Percentiles rank a stretch among this genome's conserved stretches.
Conservation (phyloP, 106 monocot genomes). For the Allium cepa region DNA sequence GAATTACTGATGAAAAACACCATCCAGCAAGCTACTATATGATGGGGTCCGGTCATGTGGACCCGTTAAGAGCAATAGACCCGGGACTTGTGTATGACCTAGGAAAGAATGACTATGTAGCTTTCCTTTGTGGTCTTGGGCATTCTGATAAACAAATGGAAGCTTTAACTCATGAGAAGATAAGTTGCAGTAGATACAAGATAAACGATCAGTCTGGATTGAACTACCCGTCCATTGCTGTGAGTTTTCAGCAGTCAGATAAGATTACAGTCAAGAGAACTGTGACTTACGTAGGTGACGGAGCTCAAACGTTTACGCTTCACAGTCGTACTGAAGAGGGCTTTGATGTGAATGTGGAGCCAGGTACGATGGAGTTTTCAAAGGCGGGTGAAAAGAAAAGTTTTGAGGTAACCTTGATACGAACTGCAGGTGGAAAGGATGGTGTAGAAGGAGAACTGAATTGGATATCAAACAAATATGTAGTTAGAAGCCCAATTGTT, state of each 20-base stretch:
- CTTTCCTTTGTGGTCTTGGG: conserved; percentile 36
- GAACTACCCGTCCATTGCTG: conserved; percentile 42
- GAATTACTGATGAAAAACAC: conserved; percentile 21
- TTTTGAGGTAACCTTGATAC: conserved; percentile 11
- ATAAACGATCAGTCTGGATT: conserved; percentile 13
- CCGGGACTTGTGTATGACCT: conserved; percentile 56
- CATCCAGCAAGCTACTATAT: conserved; percentile 11
- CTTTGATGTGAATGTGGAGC: conserved; percentile 13
- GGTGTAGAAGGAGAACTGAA: not conserved
- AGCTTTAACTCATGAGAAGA: not conserved
- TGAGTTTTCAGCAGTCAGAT: not conserved
- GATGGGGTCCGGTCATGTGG: conserved; percentile 42
- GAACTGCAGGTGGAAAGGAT: not conserved
- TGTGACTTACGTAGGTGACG: conserved; percentile 21
- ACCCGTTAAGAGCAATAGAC: conserved; percentile 35
- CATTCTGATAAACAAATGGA: not conserved
- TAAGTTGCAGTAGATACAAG: conserved; percentile 7
- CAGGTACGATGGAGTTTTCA: conserved; percentile 13
- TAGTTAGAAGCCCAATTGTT: conserved; percentile 14
- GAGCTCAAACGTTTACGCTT: not conserved
- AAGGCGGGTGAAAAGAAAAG: conserved; percentile 16
- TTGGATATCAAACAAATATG: conserved; percentile 18
- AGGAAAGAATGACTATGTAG: conserved; percentile 16
- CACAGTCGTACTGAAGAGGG: conserved; percentile 6
- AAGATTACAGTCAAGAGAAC: conserved; percentile 13